Percentiles rank a stretch among this genome's conserved stretches.
phyloP scores from a whole-genome alignment of 139 green algal genomes.

The Pleodorina starrii region DNA sequence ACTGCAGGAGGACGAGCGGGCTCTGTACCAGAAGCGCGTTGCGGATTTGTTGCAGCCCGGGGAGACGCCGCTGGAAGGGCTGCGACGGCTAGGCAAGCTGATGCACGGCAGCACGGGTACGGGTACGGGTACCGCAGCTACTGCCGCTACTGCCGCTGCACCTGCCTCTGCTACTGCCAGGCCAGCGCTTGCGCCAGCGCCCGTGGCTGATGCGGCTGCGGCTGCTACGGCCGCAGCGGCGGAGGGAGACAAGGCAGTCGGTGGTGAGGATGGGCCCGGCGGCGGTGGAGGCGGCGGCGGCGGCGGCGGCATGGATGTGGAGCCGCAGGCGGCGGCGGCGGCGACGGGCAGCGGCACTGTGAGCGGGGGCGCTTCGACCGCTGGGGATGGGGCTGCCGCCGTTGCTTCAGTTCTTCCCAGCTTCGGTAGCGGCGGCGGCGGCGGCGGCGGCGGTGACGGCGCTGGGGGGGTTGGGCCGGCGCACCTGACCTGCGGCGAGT shows the following conservation, averaged over 20 bases:
- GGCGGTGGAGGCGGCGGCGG: not conserved
- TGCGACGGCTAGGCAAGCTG: conserved; percentile 67
- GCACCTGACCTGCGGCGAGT: conserved; percentile 10
- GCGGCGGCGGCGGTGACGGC: not conserved
- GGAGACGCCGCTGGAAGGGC: conserved; percentile 73
- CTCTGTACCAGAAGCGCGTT: conserved; percentile 59
- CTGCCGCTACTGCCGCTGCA: not conserved
- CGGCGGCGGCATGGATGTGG: not conserved
- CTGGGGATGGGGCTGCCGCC: too few relatives aligned
- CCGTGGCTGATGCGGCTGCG: not conserved
- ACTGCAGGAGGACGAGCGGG: conserved; percentile 57
- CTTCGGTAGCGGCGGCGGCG: not conserved
- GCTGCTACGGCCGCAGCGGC: not conserved
- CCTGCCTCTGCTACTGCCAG: not conserved
- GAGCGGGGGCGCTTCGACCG: too few relatives aligned
- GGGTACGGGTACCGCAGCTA: not conserved
- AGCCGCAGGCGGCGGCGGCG: not conserved
- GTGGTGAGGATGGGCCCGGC: too few relatives aligned
- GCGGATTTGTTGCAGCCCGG: conserved; percentile 69
- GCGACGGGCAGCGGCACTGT: too few relatives aligned
- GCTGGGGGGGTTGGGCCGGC: not conserved
- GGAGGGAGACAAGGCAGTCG: too few relatives aligned
- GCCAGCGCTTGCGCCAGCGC: not conserved
- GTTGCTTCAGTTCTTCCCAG: too few relatives aligned
- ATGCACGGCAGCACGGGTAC: conserved; percentile 32